A percentile compares a stretch with the other conserved stretches of the same genome.
These are phyloP conservation scores for Pterocarpus santalinus DNA, from an alignment of 306 rosid genomes.

Conservation along the genomic window DNA sequence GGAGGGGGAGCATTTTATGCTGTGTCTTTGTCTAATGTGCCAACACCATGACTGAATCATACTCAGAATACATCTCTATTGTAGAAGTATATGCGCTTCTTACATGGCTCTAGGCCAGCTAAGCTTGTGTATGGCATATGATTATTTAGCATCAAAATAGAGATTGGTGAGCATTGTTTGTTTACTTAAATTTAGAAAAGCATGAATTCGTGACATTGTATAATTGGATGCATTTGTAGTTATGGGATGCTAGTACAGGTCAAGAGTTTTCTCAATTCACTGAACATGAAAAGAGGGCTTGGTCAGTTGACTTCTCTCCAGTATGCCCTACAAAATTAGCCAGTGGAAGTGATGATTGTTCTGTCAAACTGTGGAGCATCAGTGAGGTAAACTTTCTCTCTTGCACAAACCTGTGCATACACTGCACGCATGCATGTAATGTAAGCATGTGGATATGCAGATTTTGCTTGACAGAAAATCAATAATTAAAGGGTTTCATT, in stretches of 20 bases:
- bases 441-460: conserved; percentile 35
- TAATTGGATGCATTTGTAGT: conserved; percentile 63
- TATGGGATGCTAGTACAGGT: conserved; percentile 96
- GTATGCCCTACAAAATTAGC: conserved; percentile 92
- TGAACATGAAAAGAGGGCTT: conserved; percentile 87
- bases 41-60: background rate
- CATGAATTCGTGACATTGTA: conserved; percentile 35
- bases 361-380: conserved; percentile 91
- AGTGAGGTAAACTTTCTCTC: conserved; percentile 73
- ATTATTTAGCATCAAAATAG: conserved; percentile 35
- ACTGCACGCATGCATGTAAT: background rate
- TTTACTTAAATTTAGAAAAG: conserved; percentile 26
- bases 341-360: conserved; percentile 93
- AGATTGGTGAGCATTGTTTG: conserved; percentile 21
- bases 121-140: conserved; percentile 14
- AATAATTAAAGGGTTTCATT: conserved; percentile 3
- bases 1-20: conserved; percentile 13
- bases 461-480: conserved; percentile 26
- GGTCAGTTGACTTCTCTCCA: conserved; percentile 94
- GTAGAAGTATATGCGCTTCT: conserved; percentile 1
- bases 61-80: background rate
- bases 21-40: conserved; percentile 14
- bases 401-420: conserved; percentile 11
- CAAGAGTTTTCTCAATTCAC: conserved; percentile 76
- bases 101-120: conserved; percentile 11